Percentiles rank a stretch among this genome's conserved stretches.
Evolutionary conservation across 441 rosid species (phyloP).

Genomic region (Cnidoscolus chayamansa): DNA sequence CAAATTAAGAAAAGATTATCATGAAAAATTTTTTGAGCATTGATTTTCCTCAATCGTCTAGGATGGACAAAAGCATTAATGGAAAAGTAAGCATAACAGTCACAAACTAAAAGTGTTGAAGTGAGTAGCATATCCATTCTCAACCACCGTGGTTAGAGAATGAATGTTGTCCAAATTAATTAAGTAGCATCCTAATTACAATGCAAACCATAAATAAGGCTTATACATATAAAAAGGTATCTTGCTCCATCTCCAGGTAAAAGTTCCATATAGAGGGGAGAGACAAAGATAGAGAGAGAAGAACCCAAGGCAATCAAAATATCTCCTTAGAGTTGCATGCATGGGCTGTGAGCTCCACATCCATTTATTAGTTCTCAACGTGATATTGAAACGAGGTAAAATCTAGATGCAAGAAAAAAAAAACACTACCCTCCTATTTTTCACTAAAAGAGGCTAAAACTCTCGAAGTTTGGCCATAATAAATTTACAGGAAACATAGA

Average conservation of each 20-base stretch:
- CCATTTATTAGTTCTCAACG: conserved; percentile 53
- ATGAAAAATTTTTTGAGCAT: neutral
- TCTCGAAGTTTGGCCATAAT: conserved; percentile 56
- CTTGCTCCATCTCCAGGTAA: conserved; percentile 31
- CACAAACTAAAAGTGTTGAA: conserved; percentile 29
- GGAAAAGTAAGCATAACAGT: conserved; percentile 30
- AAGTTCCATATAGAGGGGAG: conserved; percentile 18
- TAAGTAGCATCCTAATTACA: conserved; percentile 33
- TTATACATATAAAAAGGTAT: conserved; percentile 28
- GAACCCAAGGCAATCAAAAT: conserved; percentile 81
- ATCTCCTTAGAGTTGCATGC: conserved; percentile 80
- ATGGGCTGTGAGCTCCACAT: conserved; percentile 66
- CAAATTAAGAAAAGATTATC: neutral
- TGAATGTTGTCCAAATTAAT: conserved; percentile 19
- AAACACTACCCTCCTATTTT: conserved; percentile 35
- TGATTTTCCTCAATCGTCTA: conserved; percentile 11
- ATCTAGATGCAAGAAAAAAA: conserved; percentile 33
- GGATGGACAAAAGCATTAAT: conserved; percentile 20
- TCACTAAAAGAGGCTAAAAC: conserved; percentile 43
- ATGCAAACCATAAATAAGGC: conserved; percentile 34
- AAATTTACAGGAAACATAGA: conserved; percentile 36
- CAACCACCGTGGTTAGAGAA: conserved; percentile 39
- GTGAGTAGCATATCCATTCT: conserved; percentile 39
- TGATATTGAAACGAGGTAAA: conserved; percentile 27
- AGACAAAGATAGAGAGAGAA: conserved; percentile 22